These are phyloP conservation scores for Hysterium pulicare DNA, from an alignment of 2,329 filamentous ascomycete species.

Conservation along the genomic window DNA sequence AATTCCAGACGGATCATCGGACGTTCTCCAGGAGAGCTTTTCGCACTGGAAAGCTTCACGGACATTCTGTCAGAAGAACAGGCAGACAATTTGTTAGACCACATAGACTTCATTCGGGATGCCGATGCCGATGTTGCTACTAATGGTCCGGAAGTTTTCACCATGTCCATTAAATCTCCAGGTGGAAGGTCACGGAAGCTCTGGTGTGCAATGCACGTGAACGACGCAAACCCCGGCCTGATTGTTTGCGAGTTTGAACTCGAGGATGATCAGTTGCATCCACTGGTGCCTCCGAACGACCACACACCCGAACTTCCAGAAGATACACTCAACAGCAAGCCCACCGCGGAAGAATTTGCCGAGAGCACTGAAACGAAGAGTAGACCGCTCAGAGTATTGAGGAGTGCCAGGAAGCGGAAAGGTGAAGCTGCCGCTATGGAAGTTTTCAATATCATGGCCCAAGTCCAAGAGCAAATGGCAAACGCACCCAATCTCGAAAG, in stretches of 20 bases:
- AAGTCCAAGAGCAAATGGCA: constrained; percentile 83
- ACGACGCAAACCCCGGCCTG: constrained; percentile 59
- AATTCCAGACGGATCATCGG: constrained; percentile 74
- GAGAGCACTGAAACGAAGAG: constrained; percentile 74
- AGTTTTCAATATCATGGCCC: constrained; percentile 87
- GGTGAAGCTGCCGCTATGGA: constrained; percentile 83
- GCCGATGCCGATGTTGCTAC: constrained; percentile 71
- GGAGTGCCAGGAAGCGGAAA: constrained; percentile 69
- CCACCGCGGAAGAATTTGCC: constrained; percentile 68
- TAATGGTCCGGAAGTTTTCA: constrained; percentile 85
- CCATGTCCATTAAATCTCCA: constrained; percentile 65
- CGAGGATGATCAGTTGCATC: constrained; percentile 70
- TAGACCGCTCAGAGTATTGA: constrained; percentile 71
- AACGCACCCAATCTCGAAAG: constrained; percentile 66
- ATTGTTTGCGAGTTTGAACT: constrained; percentile 87
- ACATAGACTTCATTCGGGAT: constrained; percentile 83
- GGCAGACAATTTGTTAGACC: constrained; percentile 76
- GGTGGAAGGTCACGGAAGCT: constrained; percentile 60
- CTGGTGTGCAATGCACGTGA: constrained; percentile 85
- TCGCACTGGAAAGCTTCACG: constrained; percentile 71
- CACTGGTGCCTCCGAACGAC: constrained; percentile 60
- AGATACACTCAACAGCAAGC: constrained; percentile 70
- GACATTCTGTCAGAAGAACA: constrained; percentile 83
- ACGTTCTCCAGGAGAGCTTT: constrained; percentile 72
- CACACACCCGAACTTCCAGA: constrained; percentile 61